phyloP scores from a whole-genome alignment of 805 yeast species.

The Sungouiozyma ichnusensis region DNA sequence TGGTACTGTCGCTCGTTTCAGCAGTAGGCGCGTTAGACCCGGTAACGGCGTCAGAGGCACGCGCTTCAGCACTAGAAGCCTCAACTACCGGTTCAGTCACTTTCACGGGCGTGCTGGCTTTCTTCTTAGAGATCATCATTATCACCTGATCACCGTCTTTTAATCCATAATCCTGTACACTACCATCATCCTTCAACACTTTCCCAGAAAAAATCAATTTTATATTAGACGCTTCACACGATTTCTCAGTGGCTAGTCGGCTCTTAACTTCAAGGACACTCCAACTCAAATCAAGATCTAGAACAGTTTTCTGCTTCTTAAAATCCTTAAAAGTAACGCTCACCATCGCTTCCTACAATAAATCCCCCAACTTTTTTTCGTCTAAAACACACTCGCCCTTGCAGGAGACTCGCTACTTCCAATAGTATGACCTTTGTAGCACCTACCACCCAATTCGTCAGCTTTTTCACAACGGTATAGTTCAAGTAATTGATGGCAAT shows the following conservation, averaged over 20 bases:
- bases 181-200: constrained; percentile 74
- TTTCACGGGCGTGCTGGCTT: constrained; percentile 20
- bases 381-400: too few species aligned
- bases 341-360: constrained; percentile 10
- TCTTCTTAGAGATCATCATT: constrained; percentile 71
- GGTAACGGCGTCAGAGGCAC: constrained; percentile 29
- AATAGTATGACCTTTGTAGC: neutral
- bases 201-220: constrained; percentile 90
- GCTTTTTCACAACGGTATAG: too few species aligned
- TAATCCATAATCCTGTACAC: constrained; percentile 60
- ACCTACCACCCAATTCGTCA: too few species aligned
- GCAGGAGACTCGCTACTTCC: too few species aligned
- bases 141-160: constrained; percentile 82
- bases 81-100: constrained; percentile 14
- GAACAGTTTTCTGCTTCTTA: constrained; percentile 76
- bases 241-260: constrained; percentile 56
- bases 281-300: constrained; percentile 63
- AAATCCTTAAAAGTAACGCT: constrained; percentile 61
- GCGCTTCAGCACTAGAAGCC: constrained; percentile 18
- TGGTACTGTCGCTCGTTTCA: constrained; percentile 14
- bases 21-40: constrained; percentile 20
- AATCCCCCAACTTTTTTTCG: neutral
- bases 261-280: constrained; percentile 65
- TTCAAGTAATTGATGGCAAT: too few species aligned
- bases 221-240: constrained; percentile 61